A percentile compares a stretch with the other conserved stretches of the same genome.
Evolutionary conservation across 1,139 yeast species (phyloP).

Genomic region (Magnusiomyces paraingens): DNA sequence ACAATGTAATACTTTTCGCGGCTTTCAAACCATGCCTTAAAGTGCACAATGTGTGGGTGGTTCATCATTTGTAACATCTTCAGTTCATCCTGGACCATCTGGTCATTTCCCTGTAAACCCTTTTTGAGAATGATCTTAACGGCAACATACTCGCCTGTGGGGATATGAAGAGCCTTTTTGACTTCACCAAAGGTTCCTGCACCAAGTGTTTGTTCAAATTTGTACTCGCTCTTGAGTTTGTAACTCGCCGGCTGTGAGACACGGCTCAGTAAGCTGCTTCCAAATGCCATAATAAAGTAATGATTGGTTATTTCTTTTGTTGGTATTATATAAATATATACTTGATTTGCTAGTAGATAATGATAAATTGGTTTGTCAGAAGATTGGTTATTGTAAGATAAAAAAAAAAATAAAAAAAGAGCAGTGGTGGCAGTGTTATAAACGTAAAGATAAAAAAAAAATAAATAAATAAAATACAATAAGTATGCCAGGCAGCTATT

Average conservation of each 20-base stretch:
- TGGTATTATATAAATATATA: too few relatives aligned
- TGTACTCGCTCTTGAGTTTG: conserved; percentile 54
- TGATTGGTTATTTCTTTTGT: too few relatives aligned
- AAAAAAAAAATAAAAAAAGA: too few relatives aligned
- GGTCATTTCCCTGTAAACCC: conserved; percentile 68
- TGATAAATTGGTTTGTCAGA: too few relatives aligned
- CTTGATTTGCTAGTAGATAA: too few relatives aligned
- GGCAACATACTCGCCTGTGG: conserved; percentile 69
- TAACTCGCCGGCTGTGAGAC: conserved; percentile 67
- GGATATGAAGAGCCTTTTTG: conserved; percentile 57
- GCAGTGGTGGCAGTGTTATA: too few relatives aligned
- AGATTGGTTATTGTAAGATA: too few relatives aligned
- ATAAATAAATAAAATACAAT: too few relatives aligned
- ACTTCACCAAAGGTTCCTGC: conserved; percentile 93
- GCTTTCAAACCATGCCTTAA: conserved; percentile 84
- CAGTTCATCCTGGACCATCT: conserved; percentile 69
- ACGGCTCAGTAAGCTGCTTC: background rate
- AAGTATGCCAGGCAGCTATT: too few relatives aligned
- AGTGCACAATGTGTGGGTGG: conserved; percentile 78
- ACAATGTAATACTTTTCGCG: conserved; percentile 45
- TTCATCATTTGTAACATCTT: conserved; percentile 54
- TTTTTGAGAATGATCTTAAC: conserved; percentile 78
- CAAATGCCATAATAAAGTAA: too few relatives aligned
- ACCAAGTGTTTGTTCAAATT: conserved; percentile 75
- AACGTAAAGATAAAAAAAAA: too few relatives aligned